phyloP scores from a whole-genome alignment of 2,329 filamentous ascomycete species.

The Aspergillus terreus region DNA sequence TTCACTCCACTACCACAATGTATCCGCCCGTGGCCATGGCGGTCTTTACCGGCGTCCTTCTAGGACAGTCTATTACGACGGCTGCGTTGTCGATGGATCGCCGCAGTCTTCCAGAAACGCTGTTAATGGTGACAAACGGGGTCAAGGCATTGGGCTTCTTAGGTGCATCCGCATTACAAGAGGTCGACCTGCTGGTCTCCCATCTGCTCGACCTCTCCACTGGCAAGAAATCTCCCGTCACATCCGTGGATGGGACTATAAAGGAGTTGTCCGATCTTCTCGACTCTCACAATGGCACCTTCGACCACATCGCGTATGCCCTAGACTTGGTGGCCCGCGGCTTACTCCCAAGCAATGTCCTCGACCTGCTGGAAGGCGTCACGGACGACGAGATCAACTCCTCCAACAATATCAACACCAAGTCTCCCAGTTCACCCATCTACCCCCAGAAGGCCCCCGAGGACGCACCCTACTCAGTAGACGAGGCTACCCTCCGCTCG shows the following conservation, averaged over 20 bases:
- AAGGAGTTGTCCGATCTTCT: not conserved
- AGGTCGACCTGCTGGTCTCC: not conserved
- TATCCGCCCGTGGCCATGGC: too few relatives aligned
- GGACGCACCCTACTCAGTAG: not conserved
- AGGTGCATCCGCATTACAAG: not conserved
- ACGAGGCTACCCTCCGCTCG: conserved; percentile 42
- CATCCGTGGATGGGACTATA: not conserved
- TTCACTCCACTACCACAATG: too few relatives aligned
- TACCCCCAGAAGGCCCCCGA: not conserved
- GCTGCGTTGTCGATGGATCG: not conserved
- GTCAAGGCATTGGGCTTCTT: not conserved
- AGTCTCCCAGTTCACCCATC: not conserved
- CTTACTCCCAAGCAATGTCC: not conserved
- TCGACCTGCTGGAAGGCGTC: not conserved
- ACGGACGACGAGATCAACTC: not conserved
- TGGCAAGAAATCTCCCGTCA: not conserved
- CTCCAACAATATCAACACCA: not conserved
- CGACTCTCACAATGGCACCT: not conserved
- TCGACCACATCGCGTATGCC: not conserved
- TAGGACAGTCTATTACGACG: too few relatives aligned
- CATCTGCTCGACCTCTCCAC: not conserved
- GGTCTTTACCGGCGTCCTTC: too few relatives aligned
- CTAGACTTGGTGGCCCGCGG: not conserved
- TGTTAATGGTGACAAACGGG: not conserved
- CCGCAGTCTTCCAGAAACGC: not conserved